Base-by-base conservation (phyloP, 2,329 filamentous ascomycete species). In the Claviceps digitariae region DNA sequence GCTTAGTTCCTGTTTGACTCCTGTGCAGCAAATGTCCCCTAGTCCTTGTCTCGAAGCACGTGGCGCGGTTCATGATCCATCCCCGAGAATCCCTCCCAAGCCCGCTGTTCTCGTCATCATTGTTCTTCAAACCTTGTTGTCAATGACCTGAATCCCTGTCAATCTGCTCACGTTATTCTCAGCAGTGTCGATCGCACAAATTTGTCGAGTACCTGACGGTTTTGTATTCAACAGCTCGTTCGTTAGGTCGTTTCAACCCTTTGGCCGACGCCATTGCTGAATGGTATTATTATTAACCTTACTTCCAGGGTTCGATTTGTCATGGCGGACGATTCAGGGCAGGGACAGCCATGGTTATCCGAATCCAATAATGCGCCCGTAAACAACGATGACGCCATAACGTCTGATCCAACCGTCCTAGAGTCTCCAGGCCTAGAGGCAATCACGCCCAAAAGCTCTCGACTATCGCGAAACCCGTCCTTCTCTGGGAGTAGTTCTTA, bases 401-500 rank as follows among this genome's bases (percentile, higher is more conserved):
- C 72, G 23, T 73, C 69, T 49, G 72, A 77, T 40, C 65, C 70
- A 51, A 67, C 67, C 53, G 62, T 72, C 34, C 65, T 66, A 45
- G 76, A 78, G 55, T 77, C 79, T 8, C 75, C 75, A 52, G 70
- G 71, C n/a, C 61, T 78, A n/a, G 73, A 69, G 40, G 73, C 73
- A 31, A 70, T 66, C 48, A 67, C 68, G 15, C 64, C 68, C 51
- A 74, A 67, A 45, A 83, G 75, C 63, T 72, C 81, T 50, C 63
- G 74, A 57, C 71, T 90, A 48, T 94, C 90, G 8, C 81, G 90
- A 55, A 85, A 86, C 53, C 76, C 79, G 17, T 95, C 90, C 17
- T 90, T 90, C 67, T 90, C 87, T n/a, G 83, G 81, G 49, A 89
- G 83, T 68, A 89, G 84, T 66, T 84, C 82, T n/a, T 89, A 89